These are phyloP conservation scores for Lactarius hengduanensis DNA, from an alignment of 768 basidiomycete species.

Conservation along the genomic window DNA sequence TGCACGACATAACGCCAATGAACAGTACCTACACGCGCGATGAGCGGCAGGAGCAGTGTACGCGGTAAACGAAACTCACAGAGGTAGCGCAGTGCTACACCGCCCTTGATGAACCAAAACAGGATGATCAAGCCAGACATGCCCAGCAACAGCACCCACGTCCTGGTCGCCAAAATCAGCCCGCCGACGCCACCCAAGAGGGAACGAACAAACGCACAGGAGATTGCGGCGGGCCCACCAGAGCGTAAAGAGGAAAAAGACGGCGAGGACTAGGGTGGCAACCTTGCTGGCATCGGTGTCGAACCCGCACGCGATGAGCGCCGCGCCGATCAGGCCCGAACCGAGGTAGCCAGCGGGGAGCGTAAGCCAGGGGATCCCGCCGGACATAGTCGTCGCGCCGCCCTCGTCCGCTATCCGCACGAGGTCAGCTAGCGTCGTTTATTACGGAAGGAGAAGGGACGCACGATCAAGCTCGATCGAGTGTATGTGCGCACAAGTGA, in stretches of 20 bases:
- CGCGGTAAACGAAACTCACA: conserved; percentile 41
- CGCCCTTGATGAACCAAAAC: conserved; percentile 80
- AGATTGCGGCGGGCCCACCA: conserved; percentile 83
- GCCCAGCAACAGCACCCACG: conserved; percentile 74
- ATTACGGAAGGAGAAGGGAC: conserved; percentile 32
- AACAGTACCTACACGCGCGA: conserved; percentile 60
- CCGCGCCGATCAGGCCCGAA: conserved; percentile 82
- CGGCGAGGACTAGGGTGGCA: conserved; percentile 75
- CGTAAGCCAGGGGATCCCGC: conserved; percentile 78
- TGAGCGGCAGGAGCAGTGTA: neutral
- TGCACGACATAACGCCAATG: conserved; percentile 83
- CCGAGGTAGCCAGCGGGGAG: conserved; percentile 87
- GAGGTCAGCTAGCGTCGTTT: neutral
- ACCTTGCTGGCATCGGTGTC: conserved; percentile 87
- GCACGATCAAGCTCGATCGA: conserved; percentile 85
- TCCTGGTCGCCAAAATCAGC: conserved; percentile 42
- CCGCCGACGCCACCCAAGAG: neutral
- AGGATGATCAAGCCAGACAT: conserved; percentile 78
- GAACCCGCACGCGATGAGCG: conserved; percentile 84
- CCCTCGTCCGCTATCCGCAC: conserved; percentile 72
- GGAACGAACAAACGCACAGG: conserved; percentile 47
- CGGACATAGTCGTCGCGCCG: conserved; percentile 83
- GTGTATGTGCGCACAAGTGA: conserved; percentile 84
- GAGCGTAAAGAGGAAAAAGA: conserved; percentile 82
- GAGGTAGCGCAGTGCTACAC: conserved; percentile 73